These are phyloP conservation scores for Ogataea minuta DNA, from an alignment of 805 yeast genomes.

Conservation along the genomic window DNA sequence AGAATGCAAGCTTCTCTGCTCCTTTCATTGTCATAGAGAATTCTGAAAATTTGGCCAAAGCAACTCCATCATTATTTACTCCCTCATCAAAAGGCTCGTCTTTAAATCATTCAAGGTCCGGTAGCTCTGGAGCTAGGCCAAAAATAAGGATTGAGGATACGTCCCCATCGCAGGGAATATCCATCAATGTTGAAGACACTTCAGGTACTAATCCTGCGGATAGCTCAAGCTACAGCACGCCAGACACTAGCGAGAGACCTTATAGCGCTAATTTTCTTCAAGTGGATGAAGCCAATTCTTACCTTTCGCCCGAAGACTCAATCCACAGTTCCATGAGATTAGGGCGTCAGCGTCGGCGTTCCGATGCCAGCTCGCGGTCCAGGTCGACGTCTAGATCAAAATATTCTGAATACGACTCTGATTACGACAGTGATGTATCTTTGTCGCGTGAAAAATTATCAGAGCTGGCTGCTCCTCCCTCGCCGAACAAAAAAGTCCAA, in stretches of 20 bases:
- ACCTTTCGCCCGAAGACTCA: constrained; percentile 32
- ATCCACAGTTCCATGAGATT: constrained; percentile 33
- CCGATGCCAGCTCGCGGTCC: constrained; percentile 32
- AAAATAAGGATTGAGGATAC: constrained; percentile 28
- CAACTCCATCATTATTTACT: constrained; percentile 57
- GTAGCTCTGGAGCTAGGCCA: constrained; percentile 23
- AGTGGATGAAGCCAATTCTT: constrained; percentile 13
- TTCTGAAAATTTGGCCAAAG: constrained; percentile 42
- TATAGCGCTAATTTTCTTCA: constrained; percentile 2
- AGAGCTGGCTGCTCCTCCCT: constrained; percentile 60
- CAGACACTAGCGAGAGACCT: constrained; percentile 1
- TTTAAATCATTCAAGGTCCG: constrained; percentile 34
- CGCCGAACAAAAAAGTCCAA: constrained; percentile 51
- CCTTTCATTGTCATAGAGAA: constrained; percentile 31
- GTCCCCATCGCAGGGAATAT: constrained; percentile 9
- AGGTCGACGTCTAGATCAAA: constrained; percentile 26
- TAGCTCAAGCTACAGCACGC: constrained; percentile 8
- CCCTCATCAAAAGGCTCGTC: constrained; percentile 41
- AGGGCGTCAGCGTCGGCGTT: constrained; percentile 39
- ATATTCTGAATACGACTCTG: constrained; percentile 30
- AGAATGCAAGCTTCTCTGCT: constrained; percentile 5
- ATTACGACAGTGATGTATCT: constrained; percentile 32
- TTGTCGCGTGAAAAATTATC: constrained; percentile 55
- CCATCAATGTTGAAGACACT: constrained; percentile 7
- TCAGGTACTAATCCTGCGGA: not conserved